These are phyloP conservation scores for Amanita subjunquillea DNA, from an alignment of 768 basidiomycete species.

Conservation along the genomic window DNA sequence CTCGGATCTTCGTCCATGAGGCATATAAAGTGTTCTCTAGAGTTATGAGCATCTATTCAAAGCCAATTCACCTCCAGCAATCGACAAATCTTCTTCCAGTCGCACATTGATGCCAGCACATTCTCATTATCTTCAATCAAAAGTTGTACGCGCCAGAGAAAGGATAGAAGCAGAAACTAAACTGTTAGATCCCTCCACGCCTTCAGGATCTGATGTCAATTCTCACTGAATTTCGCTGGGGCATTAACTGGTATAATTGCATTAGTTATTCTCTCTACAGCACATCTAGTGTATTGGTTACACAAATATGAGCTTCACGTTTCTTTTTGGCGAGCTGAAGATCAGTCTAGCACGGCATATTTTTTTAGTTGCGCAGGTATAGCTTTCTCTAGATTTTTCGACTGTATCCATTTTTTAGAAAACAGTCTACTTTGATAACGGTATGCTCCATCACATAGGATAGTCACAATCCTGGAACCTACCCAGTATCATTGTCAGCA, in stretches of 20 bases:
- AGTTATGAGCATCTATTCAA: conserved; percentile 91
- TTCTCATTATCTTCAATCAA: conserved; percentile 93
- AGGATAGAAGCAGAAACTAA: conserved; percentile 84
- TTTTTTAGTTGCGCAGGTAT: conserved; percentile 83
- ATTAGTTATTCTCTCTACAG: background rate
- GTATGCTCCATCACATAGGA: conserved; percentile 93
- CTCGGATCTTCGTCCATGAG: background rate
- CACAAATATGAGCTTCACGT: background rate
- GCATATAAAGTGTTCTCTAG: conserved; percentile 28
- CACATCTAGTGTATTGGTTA: background rate
- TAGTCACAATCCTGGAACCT: conserved; percentile 82
- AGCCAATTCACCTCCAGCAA: conserved; percentile 67
- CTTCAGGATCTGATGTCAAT: background rate
- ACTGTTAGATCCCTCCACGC: conserved; percentile 14
- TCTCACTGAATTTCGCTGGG: background rate
- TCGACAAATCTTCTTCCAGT: conserved; percentile 31
- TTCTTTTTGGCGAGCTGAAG: background rate
- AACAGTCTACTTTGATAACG: conserved; percentile 95
- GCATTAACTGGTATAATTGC: background rate
- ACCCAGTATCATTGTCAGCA: background rate
- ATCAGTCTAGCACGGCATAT: conserved; percentile 60
- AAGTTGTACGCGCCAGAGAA: conserved; percentile 91
- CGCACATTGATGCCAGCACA: conserved; percentile 32
- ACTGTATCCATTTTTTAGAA: conserved; percentile 83
- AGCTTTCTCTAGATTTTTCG: conserved; percentile 65